Evolutionary conservation across 306 rosid species (phyloP).

Genomic region (Vigna reflexopilosa): DNA sequence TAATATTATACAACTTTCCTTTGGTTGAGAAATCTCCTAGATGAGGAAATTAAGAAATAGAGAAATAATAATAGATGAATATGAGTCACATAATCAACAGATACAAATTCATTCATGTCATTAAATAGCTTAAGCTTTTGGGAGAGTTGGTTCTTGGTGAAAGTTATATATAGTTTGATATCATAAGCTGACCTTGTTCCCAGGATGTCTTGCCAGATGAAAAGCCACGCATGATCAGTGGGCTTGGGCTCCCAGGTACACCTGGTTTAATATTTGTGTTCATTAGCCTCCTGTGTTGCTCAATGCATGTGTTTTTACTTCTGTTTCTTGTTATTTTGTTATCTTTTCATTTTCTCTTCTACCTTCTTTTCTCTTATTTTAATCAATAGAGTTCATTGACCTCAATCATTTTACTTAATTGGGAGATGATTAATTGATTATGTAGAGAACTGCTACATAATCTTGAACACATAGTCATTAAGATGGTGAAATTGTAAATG

Average conservation of each 20-base stretch:
- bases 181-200: conserved; percentile 39
- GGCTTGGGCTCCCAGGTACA: conserved; percentile 97
- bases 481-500: background rate
- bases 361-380: background rate
- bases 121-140: conserved; percentile 14
- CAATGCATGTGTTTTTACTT: conserved; percentile 3
- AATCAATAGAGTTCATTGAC: conserved; percentile 19
- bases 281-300: background rate
- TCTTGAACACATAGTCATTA: conserved; percentile 14
- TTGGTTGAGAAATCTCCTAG: background rate
- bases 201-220: conserved; percentile 82
- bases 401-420: conserved; percentile 20
- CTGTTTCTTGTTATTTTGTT: background rate
- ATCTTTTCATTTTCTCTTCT: conserved; percentile 12
- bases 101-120: conserved; percentile 25
- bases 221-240: conserved; percentile 86
- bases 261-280: conserved; percentile 23
- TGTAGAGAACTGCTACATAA: conserved; percentile 17
- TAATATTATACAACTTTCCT: conserved; percentile 1
- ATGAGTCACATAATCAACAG: background rate
- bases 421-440: background rate
- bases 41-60: background rate
- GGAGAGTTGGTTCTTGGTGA: conserved; percentile 9
- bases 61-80: background rate
- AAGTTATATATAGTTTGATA: conserved; percentile 23